Evolutionary conservation across 306 rosid genomes (phyloP).

Genomic region (Corylus heterophylla): DNA sequence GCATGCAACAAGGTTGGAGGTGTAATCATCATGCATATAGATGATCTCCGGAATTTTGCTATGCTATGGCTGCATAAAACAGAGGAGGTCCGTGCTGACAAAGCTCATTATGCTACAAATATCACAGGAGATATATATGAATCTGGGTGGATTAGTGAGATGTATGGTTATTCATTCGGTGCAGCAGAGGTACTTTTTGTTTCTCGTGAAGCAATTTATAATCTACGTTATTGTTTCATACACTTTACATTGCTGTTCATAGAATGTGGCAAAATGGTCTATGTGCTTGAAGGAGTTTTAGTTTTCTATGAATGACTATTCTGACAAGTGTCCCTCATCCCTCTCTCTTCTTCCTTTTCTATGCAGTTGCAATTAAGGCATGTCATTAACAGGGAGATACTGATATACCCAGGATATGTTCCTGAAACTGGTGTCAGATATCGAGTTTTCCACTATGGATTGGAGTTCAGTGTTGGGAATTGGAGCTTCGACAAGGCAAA

Average conservation of each 20-base stretch:
- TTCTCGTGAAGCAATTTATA: background rate
- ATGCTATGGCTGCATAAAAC: slow-evolving; percentile 94
- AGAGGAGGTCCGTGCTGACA: slow-evolving; percentile 96
- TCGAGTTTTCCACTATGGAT: slow-evolving; percentile 94
- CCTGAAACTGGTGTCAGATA: slow-evolving; percentile 71
- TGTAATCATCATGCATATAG: slow-evolving; percentile 95
- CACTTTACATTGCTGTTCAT: slow-evolving; percentile 5
- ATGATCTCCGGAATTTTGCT: slow-evolving; percentile 84
- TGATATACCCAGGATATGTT: slow-evolving; percentile 87
- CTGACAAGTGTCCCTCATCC: background rate
- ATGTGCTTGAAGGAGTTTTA: background rate
- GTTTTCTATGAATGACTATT: slow-evolving; percentile 8
- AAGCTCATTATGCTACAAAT: slow-evolving; percentile 89
- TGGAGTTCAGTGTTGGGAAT: slow-evolving; percentile 78
- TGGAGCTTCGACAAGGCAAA: slow-evolving; percentile 99
- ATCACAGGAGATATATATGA: slow-evolving; percentile 89
- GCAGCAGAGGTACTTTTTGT: slow-evolving; percentile 88
- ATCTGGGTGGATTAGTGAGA: slow-evolving; percentile 99
- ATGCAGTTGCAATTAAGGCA: slow-evolving; percentile 84
- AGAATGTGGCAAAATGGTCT: background rate
- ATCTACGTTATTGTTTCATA: slow-evolving; percentile 14
- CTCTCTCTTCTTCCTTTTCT: slow-evolving; percentile 11
- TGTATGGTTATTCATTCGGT: slow-evolving; percentile 98
- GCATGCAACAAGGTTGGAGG: slow-evolving; percentile 99
- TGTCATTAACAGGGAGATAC: slow-evolving; percentile 52